A percentile compares a stretch with the other conserved stretches of the same genome.
These are phyloP conservation scores for Tubosaeta sp. DNA, from an alignment of 768 basidiomycete species.

Conservation along the genomic window DNA sequence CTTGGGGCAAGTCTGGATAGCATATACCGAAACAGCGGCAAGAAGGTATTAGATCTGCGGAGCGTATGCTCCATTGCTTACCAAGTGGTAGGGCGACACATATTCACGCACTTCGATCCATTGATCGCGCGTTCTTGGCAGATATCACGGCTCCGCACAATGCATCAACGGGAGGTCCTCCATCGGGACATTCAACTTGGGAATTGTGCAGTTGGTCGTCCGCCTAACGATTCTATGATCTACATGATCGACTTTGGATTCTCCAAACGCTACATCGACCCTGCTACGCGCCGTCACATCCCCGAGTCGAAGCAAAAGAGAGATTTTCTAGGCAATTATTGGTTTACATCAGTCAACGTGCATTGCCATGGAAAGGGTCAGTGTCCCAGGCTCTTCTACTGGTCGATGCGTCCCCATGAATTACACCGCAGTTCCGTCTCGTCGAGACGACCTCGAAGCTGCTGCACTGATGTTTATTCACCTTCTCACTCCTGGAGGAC, in stretches of 20 bases:
- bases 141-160: conserved; percentile 70
- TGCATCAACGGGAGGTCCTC: conserved; percentile 70
- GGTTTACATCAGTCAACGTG: conserved; percentile 76
- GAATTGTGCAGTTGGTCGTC: conserved; percentile 63
- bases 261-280: conserved; percentile 73
- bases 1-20: conserved; percentile 67
- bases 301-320: conserved; percentile 62
- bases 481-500: conserved; percentile 68
- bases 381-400: conserved; percentile 14
- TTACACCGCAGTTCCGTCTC: conserved; percentile 57
- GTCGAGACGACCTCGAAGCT: conserved; percentile 77
- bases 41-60: conserved; percentile 60
- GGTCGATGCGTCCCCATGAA: conserved; percentile 20
- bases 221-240: conserved; percentile 53
- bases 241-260: conserved; percentile 90
- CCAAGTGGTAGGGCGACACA: conserved; percentile 55
- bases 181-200: conserved; percentile 80
- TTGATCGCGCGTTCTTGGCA: conserved; percentile 26
- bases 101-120: neutral
- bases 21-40: conserved; percentile 52
- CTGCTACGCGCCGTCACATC: conserved; percentile 61
- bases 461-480: conserved; percentile 77
- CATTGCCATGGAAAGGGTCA: conserved; percentile 74
- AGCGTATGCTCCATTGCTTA: conserved; percentile 73
- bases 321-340: conserved; percentile 81